Base-by-base conservation (phyloP, 2,329 filamentous ascomycete genomes). In the Ophiocordyceps robertsii region DNA sequence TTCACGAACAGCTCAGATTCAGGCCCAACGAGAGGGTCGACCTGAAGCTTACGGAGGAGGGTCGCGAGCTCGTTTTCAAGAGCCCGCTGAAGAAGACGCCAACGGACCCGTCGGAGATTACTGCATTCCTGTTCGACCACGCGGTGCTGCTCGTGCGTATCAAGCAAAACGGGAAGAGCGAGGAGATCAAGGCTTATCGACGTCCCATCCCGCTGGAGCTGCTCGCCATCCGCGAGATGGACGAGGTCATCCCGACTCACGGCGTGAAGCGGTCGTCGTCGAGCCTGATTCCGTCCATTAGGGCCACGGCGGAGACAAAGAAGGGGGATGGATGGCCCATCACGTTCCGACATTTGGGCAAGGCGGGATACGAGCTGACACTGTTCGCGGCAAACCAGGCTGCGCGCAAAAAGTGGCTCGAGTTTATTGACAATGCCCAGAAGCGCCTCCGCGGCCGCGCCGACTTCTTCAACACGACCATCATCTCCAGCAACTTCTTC, bases 51-150 rank as follows among this genome's bases (percentile, higher is more conserved):
- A 95, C 88, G 0, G 92, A 98, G 54, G 88, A 95, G 53, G 85
- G 84, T 42, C 84, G 92, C 46, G 88, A 95, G 61, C 70, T 98
- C 53, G 79, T 98, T 48, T 95, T 90, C 66, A 98, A 96, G 68
- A 89, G 87, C 55, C 80, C 80, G 47, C 75, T 98, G 62, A 96
- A 95, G 69, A 96, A 96, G 68, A 79, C 81, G 5, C 83, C 89
- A 1, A 89, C 85, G 1, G 89, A 95, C 58, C 82, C 79, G 38
- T 78, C 83, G 1, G 90, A 96, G 54, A 90, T 98, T 37, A 92
- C 88, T 17, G 89, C 87, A 14, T 98, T 93, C 66, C 72, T 98
- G 21, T 95, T 98, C 57, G 92, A 98, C 56, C 92, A 98, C 59
- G 90, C 92, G 3, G 82, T 98, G 41, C 71, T 98, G 31, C 73